Evolutionary conservation across 129 eudicot species (phyloP), one percentile per base, ranked within the genome.

Genomic region (Pseudognaphalium luteoalbum): DNA sequence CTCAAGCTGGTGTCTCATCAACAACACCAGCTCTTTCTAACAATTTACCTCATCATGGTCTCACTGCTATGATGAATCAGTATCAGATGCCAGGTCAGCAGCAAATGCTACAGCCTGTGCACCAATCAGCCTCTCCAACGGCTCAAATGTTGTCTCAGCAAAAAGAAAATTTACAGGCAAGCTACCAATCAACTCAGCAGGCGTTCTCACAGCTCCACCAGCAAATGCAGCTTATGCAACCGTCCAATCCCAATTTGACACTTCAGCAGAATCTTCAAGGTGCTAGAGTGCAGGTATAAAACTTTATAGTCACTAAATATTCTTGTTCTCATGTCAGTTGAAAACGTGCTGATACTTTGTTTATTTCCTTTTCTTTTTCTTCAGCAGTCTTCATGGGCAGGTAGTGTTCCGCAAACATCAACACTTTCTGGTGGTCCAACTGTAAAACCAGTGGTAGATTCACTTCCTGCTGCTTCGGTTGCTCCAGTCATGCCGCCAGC

Each of bases 71-170:
- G 77, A 80, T 74, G 75, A 89, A 86, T 77, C 88, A 86, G 70
- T 88, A 86, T 71, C 92, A 70, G 81, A 62, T 80, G 64, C 80
- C 87, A 70, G 65, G 74, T 29, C 95, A 84, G 81, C 89, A 80
- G 77, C 85, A 76, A 58, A 76, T 67, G 72, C 59, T 77, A 68
- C 92, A 75, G 61, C 87, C 83, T 54, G 71, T 71, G n/a, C 87
- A 78, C 54, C 98, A 90, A 68, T 78, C 97, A 47, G 86, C 97
- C 33, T 89, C 99, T n/a, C 93, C 88, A 66, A 69, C 89, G 64
- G 94, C 99, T 52, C 97, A 95, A 82, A 85, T 91, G 99, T 71
- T 95, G 81, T 86, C 97, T 56, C 99, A 95, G 58, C 97, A 91
- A 85, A 95, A 86, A 32, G 97, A 95, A 66, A 83, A 85, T 61